A percentile compares a stretch with the other conserved stretches of the same genome.
Evolutionary conservation across 2,329 filamentous ascomycete genomes (phyloP).

Genomic region (Paecilomyces sp.): DNA sequence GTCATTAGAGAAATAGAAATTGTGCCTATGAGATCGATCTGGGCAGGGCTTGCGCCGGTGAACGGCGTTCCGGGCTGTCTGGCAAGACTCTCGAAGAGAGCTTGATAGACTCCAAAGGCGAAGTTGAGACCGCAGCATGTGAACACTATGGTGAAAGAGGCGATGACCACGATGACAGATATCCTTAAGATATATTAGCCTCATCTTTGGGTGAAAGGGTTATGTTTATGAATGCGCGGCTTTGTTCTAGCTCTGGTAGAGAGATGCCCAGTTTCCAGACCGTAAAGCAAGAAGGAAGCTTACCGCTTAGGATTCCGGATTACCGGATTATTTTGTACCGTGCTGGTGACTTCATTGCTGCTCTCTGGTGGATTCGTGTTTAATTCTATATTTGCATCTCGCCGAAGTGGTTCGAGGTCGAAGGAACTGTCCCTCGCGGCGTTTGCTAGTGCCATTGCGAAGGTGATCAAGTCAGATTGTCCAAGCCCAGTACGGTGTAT

Average conservation of each 20-base stretch:
- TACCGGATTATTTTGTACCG: background rate
- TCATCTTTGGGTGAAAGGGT: background rate
- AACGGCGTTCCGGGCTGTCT: slow-evolving; percentile 23
- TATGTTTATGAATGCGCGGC: background rate
- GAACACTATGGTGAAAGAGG: slow-evolving; percentile 21
- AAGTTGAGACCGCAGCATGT: slow-evolving; percentile 32
- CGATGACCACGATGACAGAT: slow-evolving; percentile 3
- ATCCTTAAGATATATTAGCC: background rate
- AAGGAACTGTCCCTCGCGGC: background rate
- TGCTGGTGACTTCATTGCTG: background rate
- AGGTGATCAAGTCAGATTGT: background rate
- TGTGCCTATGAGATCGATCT: slow-evolving; percentile 34
- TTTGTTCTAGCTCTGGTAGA: too few relatives aligned
- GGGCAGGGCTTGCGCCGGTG: slow-evolving; percentile 24
- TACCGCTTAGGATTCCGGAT: background rate
- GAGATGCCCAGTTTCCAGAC: too few relatives aligned
- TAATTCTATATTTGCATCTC: background rate
- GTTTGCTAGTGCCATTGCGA: background rate
- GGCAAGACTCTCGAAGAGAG: slow-evolving; percentile 28
- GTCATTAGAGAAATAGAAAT: slow-evolving; percentile 29
- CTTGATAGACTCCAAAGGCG: slow-evolving; percentile 35
- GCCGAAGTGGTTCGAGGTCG: background rate
- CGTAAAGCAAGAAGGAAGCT: background rate
- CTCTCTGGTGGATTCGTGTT: background rate
- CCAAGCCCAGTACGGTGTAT: background rate